Evolutionary conservation across 257 asterid genomes (phyloP).

Genomic region (Thymus quinquecostatus): DNA sequence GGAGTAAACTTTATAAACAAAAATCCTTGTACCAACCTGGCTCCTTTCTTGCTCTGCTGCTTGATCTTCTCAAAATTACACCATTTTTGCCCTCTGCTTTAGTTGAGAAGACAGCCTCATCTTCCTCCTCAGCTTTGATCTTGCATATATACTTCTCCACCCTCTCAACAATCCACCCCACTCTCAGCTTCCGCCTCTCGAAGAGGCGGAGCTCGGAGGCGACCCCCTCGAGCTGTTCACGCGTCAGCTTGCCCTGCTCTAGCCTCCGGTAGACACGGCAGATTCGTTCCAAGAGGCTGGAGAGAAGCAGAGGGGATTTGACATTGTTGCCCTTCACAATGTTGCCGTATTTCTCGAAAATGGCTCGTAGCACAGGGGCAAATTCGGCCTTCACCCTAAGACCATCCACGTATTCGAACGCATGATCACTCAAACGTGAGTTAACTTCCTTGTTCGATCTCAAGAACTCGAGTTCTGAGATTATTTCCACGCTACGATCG

Average conservation of each 20-base stretch:
- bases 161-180: constrained; percentile 30
- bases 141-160: neutral
- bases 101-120: too few relatives aligned
- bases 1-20: too few relatives aligned
- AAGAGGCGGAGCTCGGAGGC: neutral
- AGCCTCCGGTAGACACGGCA: constrained; percentile 21
- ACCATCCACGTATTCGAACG: neutral
- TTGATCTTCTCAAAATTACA: too few relatives aligned
- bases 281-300: neutral
- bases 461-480: neutral
- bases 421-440: constrained; percentile 11
- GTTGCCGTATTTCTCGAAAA: constrained; percentile 24
- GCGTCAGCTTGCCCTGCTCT: neutral
- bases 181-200: constrained; percentile 16
- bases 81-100: too few relatives aligned
- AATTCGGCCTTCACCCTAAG: constrained; percentile 12
- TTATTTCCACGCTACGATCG: neutral
- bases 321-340: neutral
- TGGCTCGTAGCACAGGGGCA: constrained; percentile 18
- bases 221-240: constrained; percentile 11
- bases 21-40: too few relatives aligned
- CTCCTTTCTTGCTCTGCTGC: too few relatives aligned
- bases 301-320: neutral
- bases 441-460: constrained; percentile 12
- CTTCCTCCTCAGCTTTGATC: too few relatives aligned